phyloP scores from a whole-genome alignment of 1,284 basidiomycete genomes.

The Cutaneotrichosporon cavernicola region DNA sequence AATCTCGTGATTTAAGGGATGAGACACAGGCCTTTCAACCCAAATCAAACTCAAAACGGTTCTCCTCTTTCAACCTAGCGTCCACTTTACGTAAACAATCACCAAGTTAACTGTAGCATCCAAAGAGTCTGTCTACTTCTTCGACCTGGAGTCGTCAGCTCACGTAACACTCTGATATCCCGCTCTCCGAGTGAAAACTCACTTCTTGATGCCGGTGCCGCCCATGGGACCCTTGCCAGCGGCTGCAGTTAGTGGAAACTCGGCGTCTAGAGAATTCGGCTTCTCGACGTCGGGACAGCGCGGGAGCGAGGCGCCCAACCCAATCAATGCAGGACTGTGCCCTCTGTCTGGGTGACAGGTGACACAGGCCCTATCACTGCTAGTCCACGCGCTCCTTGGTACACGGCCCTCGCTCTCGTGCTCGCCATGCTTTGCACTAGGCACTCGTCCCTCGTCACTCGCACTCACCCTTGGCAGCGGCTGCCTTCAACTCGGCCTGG shows the following conservation, averaged over 20 bases:
- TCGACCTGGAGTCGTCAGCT: slow-evolving; percentile 17
- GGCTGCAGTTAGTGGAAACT: slow-evolving; percentile 27
- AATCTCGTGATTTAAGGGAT: slow-evolving; percentile 2
- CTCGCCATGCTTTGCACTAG: too few relatives aligned
- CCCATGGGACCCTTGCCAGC: slow-evolving; percentile 40
- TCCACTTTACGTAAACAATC: background rate
- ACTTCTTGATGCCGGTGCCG: slow-evolving; percentile 49
- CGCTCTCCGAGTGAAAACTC: slow-evolving; percentile 15
- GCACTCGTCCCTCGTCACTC: background rate
- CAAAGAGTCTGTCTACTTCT: slow-evolving; percentile 17
- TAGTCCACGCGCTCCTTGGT: background rate
- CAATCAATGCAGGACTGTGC: too few relatives aligned
- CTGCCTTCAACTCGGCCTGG: slow-evolving; percentile 38
- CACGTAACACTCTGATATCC: background rate
- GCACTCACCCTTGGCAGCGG: slow-evolving; percentile 37
- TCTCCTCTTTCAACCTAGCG: background rate
- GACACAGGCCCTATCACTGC: background rate
- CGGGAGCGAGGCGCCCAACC: background rate
- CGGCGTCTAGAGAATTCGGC: background rate
- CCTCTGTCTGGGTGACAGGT: background rate
- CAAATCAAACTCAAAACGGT: too few relatives aligned
- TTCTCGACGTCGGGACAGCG: background rate
- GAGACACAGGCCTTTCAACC: background rate
- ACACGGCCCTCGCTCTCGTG: background rate
- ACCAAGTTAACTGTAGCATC: background rate